Conservation (phyloP, 108 stramenopile species). For the Nannochloropsis oceanica region DNA sequence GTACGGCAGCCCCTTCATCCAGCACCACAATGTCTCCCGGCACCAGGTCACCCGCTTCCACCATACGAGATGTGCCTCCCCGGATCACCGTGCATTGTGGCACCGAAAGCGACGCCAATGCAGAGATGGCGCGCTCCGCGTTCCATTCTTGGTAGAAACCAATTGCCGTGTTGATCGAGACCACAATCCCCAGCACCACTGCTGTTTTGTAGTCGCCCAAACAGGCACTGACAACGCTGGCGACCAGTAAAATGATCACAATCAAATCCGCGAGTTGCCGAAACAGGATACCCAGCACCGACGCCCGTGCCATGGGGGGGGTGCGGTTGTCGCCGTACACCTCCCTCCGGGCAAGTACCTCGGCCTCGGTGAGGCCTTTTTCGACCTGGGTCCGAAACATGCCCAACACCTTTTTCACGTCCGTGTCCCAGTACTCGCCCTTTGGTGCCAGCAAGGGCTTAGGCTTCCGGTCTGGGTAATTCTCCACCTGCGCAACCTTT, state of each 20-base stretch:
- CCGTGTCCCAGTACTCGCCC: not conserved
- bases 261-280: not conserved
- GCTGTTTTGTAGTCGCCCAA: not conserved
- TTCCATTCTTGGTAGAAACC: conserved; percentile 16
- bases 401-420: not conserved
- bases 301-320: not conserved
- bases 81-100: conserved; percentile 1
- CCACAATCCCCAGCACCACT: not conserved
- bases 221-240: not conserved
- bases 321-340: not conserved
- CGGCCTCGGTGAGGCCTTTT: not conserved
- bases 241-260: not conserved
- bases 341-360: not conserved
- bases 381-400: not conserved
- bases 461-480: not conserved
- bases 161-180: not conserved
- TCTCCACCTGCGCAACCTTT: not conserved
- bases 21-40: conserved; percentile 83
- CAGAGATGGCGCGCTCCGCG: conserved; percentile 5
- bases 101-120: not conserved
- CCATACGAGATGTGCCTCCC: not conserved
- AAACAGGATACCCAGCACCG: not conserved
- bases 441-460: not conserved
- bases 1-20: conserved; percentile 78
- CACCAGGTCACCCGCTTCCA: conserved; percentile 48